These are phyloP conservation scores for Apiospora saccharicola DNA, from an alignment of 2,329 filamentous ascomycete species.

Conservation along the genomic window DNA sequence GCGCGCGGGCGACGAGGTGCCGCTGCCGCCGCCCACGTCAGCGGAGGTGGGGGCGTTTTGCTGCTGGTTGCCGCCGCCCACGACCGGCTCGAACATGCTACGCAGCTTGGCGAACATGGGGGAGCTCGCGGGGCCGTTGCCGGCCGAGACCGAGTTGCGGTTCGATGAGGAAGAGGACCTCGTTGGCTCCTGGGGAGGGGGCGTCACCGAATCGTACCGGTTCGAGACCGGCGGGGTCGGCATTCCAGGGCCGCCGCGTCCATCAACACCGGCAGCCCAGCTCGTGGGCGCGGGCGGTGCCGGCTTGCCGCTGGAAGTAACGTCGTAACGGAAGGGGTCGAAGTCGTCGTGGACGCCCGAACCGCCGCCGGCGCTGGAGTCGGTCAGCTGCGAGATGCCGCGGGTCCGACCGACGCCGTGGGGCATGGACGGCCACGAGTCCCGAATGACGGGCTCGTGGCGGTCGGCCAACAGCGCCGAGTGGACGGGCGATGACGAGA, in stretches of 20 bases:
- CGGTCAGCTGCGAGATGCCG: constrained; percentile 37
- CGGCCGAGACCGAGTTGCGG: constrained; percentile 29
- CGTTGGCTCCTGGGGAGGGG: constrained; percentile 24
- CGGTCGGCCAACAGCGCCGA: constrained; percentile 36
- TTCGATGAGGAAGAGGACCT: constrained; percentile 9
- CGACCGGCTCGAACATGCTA: constrained; percentile 47
- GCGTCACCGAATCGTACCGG: constrained; percentile 20
- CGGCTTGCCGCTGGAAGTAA: background rate
- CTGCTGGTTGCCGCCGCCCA: background rate
- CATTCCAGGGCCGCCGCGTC: background rate
- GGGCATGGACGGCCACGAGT: constrained; percentile 39
- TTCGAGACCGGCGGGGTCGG: background rate
- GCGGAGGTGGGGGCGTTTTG: constrained; percentile 31
- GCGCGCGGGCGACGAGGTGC: constrained; percentile 26
- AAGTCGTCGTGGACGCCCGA: constrained; percentile 32
- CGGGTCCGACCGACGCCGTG: constrained; percentile 29
- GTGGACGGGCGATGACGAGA: constrained; percentile 42
- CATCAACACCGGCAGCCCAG: background rate
- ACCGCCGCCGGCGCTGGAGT: constrained; percentile 21
- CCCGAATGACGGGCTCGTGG: constrained; percentile 44
- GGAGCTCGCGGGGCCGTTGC: constrained; percentile 26
- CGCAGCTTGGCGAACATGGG: constrained; percentile 50
- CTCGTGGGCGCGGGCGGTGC: background rate
- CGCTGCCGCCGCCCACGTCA: constrained; percentile 36
- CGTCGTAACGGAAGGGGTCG: constrained; percentile 38